Evolutionary conservation across 2,329 filamentous ascomycete species (phyloP), one percentile per base, ranked within the genome.

Genomic region (Ophiostoma australiae): DNA sequence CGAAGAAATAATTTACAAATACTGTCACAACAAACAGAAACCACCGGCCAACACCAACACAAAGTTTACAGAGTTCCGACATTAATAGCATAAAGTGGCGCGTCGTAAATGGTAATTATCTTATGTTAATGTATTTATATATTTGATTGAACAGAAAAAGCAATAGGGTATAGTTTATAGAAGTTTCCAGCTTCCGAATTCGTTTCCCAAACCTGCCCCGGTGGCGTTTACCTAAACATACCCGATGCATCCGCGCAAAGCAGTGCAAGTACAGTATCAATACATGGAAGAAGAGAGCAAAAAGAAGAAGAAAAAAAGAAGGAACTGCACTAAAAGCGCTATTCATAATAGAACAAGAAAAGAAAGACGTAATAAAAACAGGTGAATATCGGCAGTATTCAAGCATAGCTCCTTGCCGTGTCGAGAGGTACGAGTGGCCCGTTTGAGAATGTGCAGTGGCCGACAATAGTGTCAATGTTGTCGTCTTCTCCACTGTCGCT

Each of bases 391-490:
- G 5, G n/a, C 23, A 33, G 39, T 3, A 63, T 6, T 69, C 67
- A 82, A 41, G 80, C 81, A 76, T 84, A 84, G 72, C 78, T 78
- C 71, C 77, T 78, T 55, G 77, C 76, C 4, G 76, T 76, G 70
- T 80, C 80, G 35, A 83, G 74, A 23, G 75, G 73, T 11, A 76
- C 77, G 1, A 79, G 75, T 23, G 75, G 76, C n/a, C 77, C 77
- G 7, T 78, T 79, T 33, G 82, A 82, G 73, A 84, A 85, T 3
- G 80, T 80, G 71, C 82, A 83, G 55, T 84, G 82, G 13, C 82
- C 81, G 48, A 81, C 78, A 39, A 70, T 65, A 11, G 39, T 68
- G 31, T 72, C 52, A 5, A 55, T 70, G 58, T 63, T 69, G 52
- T 71, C 69, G 1, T 72, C 69, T 1, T 66, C 71, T 10, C 23